These are phyloP conservation scores for Fusarium liriodendri DNA, from an alignment of 2,329 filamentous ascomycete species.

Conservation along the genomic window DNA sequence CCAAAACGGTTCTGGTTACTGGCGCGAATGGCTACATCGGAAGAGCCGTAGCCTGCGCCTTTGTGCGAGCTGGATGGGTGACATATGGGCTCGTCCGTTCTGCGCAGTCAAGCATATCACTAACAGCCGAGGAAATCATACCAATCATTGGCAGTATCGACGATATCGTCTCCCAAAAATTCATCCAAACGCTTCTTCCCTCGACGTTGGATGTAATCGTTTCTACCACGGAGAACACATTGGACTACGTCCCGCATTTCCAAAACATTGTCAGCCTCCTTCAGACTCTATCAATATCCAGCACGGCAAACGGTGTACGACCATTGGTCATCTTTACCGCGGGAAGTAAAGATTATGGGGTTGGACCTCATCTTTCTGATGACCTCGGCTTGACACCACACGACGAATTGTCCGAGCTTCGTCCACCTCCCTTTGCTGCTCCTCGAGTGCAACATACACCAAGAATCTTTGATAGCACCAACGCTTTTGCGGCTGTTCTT, in stretches of 20 bases:
- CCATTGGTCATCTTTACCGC: neutral
- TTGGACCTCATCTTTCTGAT: neutral
- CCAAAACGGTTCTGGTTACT: constrained; percentile 1
- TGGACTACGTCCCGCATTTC: neutral
- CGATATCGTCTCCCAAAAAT: neutral
- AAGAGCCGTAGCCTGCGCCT: neutral
- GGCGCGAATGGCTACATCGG: constrained; percentile 1
- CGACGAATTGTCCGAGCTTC: neutral
- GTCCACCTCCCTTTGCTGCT: neutral
- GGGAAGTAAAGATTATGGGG: neutral
- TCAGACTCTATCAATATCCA: neutral
- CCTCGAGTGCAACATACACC: neutral
- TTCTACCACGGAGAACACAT: neutral
- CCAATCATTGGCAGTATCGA: neutral
- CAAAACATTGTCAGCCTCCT: neutral
- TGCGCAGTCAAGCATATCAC: neutral
- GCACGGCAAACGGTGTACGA: neutral
- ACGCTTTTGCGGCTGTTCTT: neutral
- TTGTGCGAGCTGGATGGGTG: constrained; percentile 1
- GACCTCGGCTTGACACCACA: neutral
- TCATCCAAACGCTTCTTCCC: neutral
- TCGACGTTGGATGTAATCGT: neutral
- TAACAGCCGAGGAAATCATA: constrained; percentile 1
- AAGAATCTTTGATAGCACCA: neutral
- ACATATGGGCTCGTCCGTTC: constrained; percentile 3